phyloP scores from a whole-genome alignment of 1,284 basidiomycete genomes.

The Ustilago esculenta region DNA sequence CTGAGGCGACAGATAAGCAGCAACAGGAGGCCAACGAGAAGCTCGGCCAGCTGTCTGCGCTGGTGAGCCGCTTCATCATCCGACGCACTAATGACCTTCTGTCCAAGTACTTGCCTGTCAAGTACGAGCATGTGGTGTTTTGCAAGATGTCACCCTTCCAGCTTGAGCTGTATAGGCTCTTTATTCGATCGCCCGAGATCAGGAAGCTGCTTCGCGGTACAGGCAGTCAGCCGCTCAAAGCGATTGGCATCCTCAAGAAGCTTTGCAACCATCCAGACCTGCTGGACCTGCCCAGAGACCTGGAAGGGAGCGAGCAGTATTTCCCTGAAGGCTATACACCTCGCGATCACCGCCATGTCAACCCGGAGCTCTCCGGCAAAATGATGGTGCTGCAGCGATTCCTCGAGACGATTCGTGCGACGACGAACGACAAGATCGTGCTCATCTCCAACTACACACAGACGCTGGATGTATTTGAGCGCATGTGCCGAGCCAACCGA shows the following conservation, averaged over 20 bases:
- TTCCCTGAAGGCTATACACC: conserved; percentile 84
- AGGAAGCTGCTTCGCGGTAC: conserved; percentile 87
- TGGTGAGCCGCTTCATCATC: conserved; percentile 97
- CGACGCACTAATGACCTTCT: conserved; percentile 94
- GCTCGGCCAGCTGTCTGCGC: conserved; percentile 87
- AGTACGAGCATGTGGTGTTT: conserved; percentile 99
- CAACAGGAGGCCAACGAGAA: conserved; percentile 88
- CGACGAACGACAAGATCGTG: conserved; percentile 88
- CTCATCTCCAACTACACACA: conserved; percentile 98
- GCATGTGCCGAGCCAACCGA: conserved; percentile 70
- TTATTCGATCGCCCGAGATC: conserved; percentile 94
- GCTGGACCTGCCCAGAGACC: conserved; percentile 84
- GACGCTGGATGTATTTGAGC: conserved; percentile 80
- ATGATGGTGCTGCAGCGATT: conserved; percentile 86
- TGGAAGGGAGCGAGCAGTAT: conserved; percentile 83
- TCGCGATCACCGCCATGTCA: conserved; percentile 65
- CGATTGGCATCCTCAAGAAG: conserved; percentile 96
- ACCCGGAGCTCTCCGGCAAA: conserved; percentile 64
- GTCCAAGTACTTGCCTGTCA: conserved; percentile 97
- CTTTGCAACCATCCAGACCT: conserved; percentile 97
- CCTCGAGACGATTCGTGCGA: conserved; percentile 58
- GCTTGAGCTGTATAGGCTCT: conserved; percentile 85
- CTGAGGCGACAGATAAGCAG: conserved; percentile 83
- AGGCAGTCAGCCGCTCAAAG: conserved; percentile 94
- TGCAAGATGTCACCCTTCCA: conserved; percentile 90